A percentile compares a stretch with the other conserved stretches of the same genome.
phyloP scores from a whole-genome alignment of 2,329 filamentous ascomycete species.

The Claviceps paspali region DNA sequence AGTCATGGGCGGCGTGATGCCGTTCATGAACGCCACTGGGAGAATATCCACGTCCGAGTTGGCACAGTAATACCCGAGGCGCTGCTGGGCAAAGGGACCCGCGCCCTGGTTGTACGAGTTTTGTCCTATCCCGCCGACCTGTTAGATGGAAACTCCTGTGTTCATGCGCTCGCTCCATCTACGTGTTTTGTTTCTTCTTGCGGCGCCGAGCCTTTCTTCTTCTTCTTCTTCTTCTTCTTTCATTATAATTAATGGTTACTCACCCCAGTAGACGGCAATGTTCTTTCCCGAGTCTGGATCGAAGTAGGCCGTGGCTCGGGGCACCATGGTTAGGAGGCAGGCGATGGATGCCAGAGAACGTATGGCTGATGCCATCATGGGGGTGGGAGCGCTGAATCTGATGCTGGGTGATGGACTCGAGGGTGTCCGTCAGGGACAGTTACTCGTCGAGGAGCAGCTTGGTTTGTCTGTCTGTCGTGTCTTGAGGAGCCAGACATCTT shows the following conservation, averaged over 20 bases:
- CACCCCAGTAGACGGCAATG: slow-evolving; percentile 53
- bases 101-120: slow-evolving; percentile 36
- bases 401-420: too few relatives aligned
- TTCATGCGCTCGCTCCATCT: too few relatives aligned
- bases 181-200: too few relatives aligned
- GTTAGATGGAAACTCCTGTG: too few relatives aligned
- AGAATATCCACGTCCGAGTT: slow-evolving; percentile 27
- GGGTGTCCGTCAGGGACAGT: too few relatives aligned
- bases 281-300: slow-evolving; percentile 32
- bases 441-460: too few relatives aligned
- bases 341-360: slow-evolving; percentile 5
- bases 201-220: too few relatives aligned
- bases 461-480: too few relatives aligned
- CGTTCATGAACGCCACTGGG: slow-evolving; percentile 46
- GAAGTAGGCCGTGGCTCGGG: slow-evolving; percentile 26
- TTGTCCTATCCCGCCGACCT: slow-evolving; percentile 37
- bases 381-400: too few relatives aligned
- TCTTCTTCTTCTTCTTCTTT: too few relatives aligned
- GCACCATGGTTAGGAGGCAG: slow-evolving; percentile 12
- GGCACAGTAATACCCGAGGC: slow-evolving; percentile 6
- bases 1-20: slow-evolving; percentile 36
- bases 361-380: neutral
- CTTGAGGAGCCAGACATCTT: too few relatives aligned
- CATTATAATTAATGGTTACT: too few relatives aligned
- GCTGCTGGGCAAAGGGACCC: slow-evolving; percentile 6